Evolutionary conservation across 305 asterid species (phyloP).

Genomic region (Fraxinus baroniana): DNA sequence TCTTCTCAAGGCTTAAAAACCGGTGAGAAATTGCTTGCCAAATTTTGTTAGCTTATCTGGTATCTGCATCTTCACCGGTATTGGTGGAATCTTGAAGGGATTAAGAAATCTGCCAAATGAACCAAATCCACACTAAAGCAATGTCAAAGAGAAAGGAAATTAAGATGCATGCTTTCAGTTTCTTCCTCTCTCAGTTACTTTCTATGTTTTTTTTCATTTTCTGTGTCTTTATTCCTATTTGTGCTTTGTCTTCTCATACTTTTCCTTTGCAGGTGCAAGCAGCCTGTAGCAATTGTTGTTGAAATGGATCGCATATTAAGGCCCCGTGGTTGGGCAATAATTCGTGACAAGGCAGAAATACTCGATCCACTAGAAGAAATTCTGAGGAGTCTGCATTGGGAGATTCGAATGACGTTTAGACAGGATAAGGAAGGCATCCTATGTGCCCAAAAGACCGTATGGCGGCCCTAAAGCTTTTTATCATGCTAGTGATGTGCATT

Average conservation of each 20-base stretch:
- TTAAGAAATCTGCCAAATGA: neutral
- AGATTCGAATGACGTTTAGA: conserved; percentile 74
- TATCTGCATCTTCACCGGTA: neutral
- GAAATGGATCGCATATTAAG: conserved; percentile 90
- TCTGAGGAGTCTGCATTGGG: conserved; percentile 81
- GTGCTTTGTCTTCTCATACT: neutral
- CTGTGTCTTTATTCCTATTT: neutral
- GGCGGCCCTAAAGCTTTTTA: conserved; percentile 65
- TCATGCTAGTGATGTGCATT: conserved; percentile 19
- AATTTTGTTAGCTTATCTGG: neutral
- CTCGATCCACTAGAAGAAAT: conserved; percentile 77
- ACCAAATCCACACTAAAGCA: neutral
- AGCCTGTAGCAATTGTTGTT: conserved; percentile 60
- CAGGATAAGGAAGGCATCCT: conserved; percentile 78
- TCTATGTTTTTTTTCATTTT: neutral
- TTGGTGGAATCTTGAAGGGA: neutral
- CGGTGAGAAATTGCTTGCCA: conserved; percentile 43
- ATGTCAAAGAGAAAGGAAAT: neutral
- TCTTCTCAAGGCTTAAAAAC: conserved; percentile 92
- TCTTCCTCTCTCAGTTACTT: neutral
- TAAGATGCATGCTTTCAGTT: neutral
- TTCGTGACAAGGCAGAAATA: conserved; percentile 81
- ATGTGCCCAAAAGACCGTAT: conserved; percentile 68
- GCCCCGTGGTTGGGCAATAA: conserved; percentile 87
- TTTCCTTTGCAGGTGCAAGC: conserved; percentile 69